Evolutionary conservation across 148 eudicot species (phyloP), one percentile per base, ranked within the genome.

Genomic region (Persicaria maculosa): DNA sequence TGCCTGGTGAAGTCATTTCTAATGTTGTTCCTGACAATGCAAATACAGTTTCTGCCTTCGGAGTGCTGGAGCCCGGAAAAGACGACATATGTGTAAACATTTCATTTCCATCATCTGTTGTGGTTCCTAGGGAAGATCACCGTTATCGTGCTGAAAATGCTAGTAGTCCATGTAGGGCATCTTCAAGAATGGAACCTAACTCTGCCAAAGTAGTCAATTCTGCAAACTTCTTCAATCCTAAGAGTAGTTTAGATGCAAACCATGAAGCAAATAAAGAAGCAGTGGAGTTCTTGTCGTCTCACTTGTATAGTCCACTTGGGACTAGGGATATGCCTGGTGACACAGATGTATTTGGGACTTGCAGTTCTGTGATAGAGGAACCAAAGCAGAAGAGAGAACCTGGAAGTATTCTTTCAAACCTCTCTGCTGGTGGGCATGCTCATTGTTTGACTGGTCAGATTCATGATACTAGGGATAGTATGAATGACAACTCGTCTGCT

Each of bases 311-410:
- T 74, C 75, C 85, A 61, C 74, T 80, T 72, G 86, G 74, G 72
- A 84, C 45, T 79, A 84, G 65, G 69, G 77, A 82, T 59, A 44
- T 73, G 61, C 84, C 77, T 64, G 76, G 68, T 72, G 85, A 80
- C 74, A 76, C 87, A 62, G 82, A 81, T 78, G 50, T 77, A 19
- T 81, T 71, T 74, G 77, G 75, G 73, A 73, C 77, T 71, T 78
- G 77, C 79, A 70, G 72, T 79, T 81, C 68, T 77, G 73, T 80
- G 36, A 74, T 75, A 47, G 85, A 80, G 62, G 85, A 79, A 44
- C 50, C 79, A 36, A 82, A 83, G 69, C 85, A 79, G 65, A 77
- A 85, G 58, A 80, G 73, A 16, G 81, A 72, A 72, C 71, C 84
- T 69, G 85, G 75, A 76, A 78, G 75, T 77, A 55, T 81, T 67